Base-by-base conservation (phyloP, 345 rosid genomes). In the Syzygium aromaticum region DNA sequence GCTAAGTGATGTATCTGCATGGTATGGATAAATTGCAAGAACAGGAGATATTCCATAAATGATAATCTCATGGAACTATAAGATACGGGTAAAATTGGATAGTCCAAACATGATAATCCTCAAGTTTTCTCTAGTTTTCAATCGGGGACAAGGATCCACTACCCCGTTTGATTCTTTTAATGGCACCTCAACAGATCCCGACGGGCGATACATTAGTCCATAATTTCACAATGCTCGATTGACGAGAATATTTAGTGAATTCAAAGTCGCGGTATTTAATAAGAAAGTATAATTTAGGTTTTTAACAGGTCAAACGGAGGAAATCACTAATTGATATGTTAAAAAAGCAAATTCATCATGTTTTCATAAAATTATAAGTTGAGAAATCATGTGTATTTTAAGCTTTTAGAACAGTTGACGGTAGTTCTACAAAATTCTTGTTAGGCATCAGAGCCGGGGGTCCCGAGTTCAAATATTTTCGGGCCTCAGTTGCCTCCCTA, bases 81-180 rank as follows among this genome's bases (percentile, higher is more conserved):
- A 51, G 54, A 14, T 5, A 52, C 56, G 43, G 78, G 9, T 17
- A 19, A 67, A 30, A 30, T 67, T 17, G 43, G 23, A 67, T 19
- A 3, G 1, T 67, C 22, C 43, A 7, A 67, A 30, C 43, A 8
- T 17, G 43, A 30, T 43, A 64, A 30, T 21, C 25, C 57, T 19
- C 7, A 21, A 7, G 25, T 1, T 14, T 52, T 52, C 6, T 52
- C 54, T 52, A 52, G 17, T 52, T 61, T 0, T 61, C 0, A n/a
- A 61, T 61, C 17, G 73, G 73, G 46, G 46, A 43, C 46, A 43
- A 43, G 46, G 46, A 43, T 43, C 46, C 46, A 43, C 46, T 43
- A 43, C 46, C 6, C 46, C 46, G 30, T 59, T 59, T n/a, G 3
- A 14, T 59, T 25, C 28, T 4, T 59, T 59, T 14, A 59, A 6